A percentile compares a stretch with the other conserved stretches of the same genome.
phyloP scores from a whole-genome alignment of 2,329 filamentous ascomycete genomes.

The Tolypocladium pustulatum region DNA sequence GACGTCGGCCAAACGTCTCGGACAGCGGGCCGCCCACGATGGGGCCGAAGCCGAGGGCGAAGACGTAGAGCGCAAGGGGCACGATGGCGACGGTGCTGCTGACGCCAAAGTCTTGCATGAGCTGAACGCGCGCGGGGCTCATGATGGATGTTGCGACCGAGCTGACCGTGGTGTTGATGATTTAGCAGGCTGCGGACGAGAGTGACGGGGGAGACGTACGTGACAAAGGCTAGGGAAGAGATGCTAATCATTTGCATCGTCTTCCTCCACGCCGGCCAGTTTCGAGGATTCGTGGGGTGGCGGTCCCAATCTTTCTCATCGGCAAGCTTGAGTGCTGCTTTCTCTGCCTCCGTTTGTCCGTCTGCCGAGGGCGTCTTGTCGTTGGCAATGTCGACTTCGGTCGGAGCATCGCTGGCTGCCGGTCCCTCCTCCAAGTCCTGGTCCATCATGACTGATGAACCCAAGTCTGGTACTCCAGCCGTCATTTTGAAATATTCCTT shows the following conservation, averaged over 20 bases:
- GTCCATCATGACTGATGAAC: not conserved
- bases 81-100: conserved; percentile 46
- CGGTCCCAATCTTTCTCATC: not conserved
- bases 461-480: not conserved
- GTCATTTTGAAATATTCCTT: not conserved
- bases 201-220: conserved; percentile 17
- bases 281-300: conserved; percentile 30
- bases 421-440: not conserved
- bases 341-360: not conserved
- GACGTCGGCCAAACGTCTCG: conserved; percentile 44
- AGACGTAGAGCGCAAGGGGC: conserved; percentile 47
- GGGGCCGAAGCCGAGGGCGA: conserved; percentile 50
- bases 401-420: not conserved
- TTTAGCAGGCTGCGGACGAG: not conserved
- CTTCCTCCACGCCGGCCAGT: conserved; percentile 36
- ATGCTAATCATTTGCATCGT: conserved; percentile 25
- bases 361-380: not conserved
- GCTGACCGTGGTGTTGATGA: conserved; percentile 16
- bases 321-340: not conserved
- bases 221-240: conserved; percentile 27
- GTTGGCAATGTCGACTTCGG: not conserved
- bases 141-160: conserved; percentile 45
- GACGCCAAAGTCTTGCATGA: conserved; percentile 43
- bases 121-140: conserved; percentile 31
- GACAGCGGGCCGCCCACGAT: conserved; percentile 48